These are phyloP conservation scores for Mycena crocata DNA, from an alignment of 768 basidiomycete species.

Conservation along the genomic window DNA sequence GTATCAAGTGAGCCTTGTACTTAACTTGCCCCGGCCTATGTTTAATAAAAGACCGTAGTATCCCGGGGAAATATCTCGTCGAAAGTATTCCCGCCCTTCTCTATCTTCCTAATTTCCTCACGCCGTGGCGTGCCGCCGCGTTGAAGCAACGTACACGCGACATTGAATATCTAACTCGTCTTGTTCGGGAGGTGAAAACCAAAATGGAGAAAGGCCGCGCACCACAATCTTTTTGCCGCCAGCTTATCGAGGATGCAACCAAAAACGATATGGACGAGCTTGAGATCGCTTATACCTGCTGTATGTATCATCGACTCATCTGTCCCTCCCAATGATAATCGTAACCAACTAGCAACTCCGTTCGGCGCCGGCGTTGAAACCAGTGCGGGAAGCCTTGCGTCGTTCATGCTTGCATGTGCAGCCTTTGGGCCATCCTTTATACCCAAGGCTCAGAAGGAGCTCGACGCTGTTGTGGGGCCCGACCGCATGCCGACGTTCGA, in stretches of 20 bases:
- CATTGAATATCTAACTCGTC: slow-evolving; percentile 51
- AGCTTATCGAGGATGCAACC: slow-evolving; percentile 49
- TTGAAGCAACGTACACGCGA: slow-evolving; percentile 47
- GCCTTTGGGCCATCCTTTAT: slow-evolving; percentile 41
- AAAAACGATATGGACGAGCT: slow-evolving; percentile 54
- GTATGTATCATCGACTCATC: slow-evolving; percentile 32
- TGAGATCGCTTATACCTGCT: slow-evolving; percentile 57
- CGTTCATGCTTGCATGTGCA: slow-evolving; percentile 46
- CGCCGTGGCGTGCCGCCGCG: slow-evolving; percentile 23
- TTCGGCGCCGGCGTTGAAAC: slow-evolving; percentile 63
- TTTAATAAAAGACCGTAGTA: slow-evolving; percentile 39
- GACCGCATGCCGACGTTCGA: slow-evolving; percentile 53
- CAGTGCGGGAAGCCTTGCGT: slow-evolving; percentile 46
- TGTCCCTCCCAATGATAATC: not conserved
- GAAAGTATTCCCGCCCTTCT: slow-evolving; percentile 62
- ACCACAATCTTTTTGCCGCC: slow-evolving; percentile 53
- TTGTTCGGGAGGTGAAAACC: slow-evolving; percentile 55
- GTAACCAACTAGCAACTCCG: slow-evolving; percentile 40
- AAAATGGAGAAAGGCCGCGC: slow-evolving; percentile 53
- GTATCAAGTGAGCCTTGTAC: slow-evolving; percentile 47
- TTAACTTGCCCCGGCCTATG: not conserved
- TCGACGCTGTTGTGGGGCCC: slow-evolving; percentile 50
- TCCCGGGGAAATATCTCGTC: slow-evolving; percentile 61
- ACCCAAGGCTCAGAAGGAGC: slow-evolving; percentile 51
- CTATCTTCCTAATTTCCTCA: slow-evolving; percentile 48